Percentiles rank a stretch among this genome's conserved stretches.
phyloP scores from a whole-genome alignment of 2,329 filamentous ascomycete species.

The Shiraia bambusicola region DNA sequence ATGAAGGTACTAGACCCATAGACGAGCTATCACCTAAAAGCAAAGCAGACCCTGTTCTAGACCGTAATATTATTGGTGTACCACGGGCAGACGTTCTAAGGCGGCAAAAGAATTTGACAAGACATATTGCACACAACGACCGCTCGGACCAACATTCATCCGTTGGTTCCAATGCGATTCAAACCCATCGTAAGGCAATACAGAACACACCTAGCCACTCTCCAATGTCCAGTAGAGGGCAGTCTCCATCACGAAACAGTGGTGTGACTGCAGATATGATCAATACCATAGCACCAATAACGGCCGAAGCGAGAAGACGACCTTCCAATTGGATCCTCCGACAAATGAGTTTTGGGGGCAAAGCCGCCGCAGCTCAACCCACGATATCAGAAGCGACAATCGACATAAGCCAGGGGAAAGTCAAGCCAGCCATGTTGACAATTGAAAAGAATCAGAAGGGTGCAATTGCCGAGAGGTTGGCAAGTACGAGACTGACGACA shows the following conservation, averaged over 20 bases:
- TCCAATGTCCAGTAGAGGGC: conserved; percentile 31
- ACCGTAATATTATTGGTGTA: conserved; percentile 15
- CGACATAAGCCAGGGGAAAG: conserved; percentile 35
- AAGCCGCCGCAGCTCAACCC: conserved; percentile 28
- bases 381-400: conserved; percentile 35
- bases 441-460: conserved; percentile 41
- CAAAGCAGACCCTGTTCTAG: conserved; percentile 11
- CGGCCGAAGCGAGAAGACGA: conserved; percentile 18
- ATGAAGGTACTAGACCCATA: conserved; percentile 17
- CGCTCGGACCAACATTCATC: conserved; percentile 23
- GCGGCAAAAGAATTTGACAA: conserved; percentile 25
- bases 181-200: conserved; percentile 16
- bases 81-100: conserved; percentile 37
- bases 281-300: conserved; percentile 6
- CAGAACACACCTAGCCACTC: conserved; percentile 27
- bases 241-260: conserved; percentile 30
- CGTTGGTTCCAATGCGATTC: conserved; percentile 31
- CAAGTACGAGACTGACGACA: conserved; percentile 34
- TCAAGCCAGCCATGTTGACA: conserved; percentile 38
- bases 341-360: conserved; percentile 45
- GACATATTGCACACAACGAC: conserved; percentile 8
- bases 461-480: conserved; percentile 40
- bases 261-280: conserved; percentile 15
- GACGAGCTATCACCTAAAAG: conserved; percentile 26
- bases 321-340: conserved; percentile 40